Base-by-base conservation (phyloP, 768 basidiomycete species). In the Podaxis sp. region DNA sequence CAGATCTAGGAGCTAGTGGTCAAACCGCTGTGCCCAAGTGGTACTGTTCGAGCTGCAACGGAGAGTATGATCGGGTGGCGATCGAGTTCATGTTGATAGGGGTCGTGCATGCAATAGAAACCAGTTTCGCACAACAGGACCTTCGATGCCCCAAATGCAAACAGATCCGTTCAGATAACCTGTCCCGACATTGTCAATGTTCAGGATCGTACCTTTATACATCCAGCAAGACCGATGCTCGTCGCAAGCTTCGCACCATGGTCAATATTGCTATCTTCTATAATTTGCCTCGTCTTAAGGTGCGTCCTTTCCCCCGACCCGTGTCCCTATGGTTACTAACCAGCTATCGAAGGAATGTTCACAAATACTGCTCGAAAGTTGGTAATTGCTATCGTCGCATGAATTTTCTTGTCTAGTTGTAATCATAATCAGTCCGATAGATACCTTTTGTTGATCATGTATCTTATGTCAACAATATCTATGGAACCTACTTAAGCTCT, bases 51-150 rank as follows among this genome's bases (percentile, higher is more conserved):
- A 77, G 77, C 58, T 97, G 95, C 67, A 85, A 84, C 20, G 87
- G 89, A 36, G 93, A 97, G 73, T 96, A 95, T 74, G 96, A 99
- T 71, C 85, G 90, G n/a, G 75, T 80, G 7, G 83, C 86, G 41
- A 95, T 99, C 71, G 96, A 99, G 74, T 88, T 93, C 68, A 83
- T 87, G 56, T 77, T 99, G 62, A 87, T 99, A 65, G 87, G 91
- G 52, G 78, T 90, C 72, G 84, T 95, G 24, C 83, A 86, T 49
- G 73, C 81, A 15, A 76, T 94, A 41, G 88, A 95, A 73, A 81
- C 86, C 37, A 80, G 85, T 37, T 95, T 91, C 68, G 84, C 91
- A 30, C 89, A 95, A 70, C 95, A 98, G 74, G 97, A 99, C 72
- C 77, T 99, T 65, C 83, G 87, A 10, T 99, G 97, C 72, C 75